Evolutionary conservation across 2,329 filamentous ascomycete genomes (phyloP).

Genomic region (Myriangium duriaei): DNA sequence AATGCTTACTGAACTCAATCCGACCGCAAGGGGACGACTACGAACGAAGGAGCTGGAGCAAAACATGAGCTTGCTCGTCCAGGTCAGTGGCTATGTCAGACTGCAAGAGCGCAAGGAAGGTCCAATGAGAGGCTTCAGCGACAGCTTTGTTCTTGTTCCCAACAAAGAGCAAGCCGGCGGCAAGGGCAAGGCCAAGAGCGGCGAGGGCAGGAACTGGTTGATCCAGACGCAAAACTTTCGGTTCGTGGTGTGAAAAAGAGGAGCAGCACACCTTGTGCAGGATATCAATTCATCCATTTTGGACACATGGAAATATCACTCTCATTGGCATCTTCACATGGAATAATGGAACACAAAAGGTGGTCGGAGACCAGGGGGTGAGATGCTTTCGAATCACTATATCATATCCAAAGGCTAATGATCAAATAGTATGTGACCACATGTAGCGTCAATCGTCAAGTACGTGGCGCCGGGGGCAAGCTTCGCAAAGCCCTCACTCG

Average conservation of each 20-base stretch:
- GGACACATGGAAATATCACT: too few species aligned
- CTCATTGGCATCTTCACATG: too few species aligned
- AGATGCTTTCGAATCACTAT: too few species aligned
- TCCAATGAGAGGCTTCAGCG: slow-evolving; percentile 59
- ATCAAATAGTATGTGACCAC: too few species aligned
- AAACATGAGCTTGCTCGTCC: slow-evolving; percentile 59
- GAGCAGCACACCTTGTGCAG: too few species aligned
- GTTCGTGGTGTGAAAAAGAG: slow-evolving; percentile 26
- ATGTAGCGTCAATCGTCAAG: too few species aligned
- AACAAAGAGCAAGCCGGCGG: slow-evolving; percentile 24
- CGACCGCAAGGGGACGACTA: slow-evolving; percentile 14
- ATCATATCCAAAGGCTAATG: too few species aligned
- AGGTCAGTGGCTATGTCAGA: slow-evolving; percentile 59
- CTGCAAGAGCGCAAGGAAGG: slow-evolving; percentile 49
- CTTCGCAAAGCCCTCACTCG: slow-evolving; percentile 44
- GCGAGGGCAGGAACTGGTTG: slow-evolving; percentile 25
- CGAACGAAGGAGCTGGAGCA: slow-evolving; percentile 32
- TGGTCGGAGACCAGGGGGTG: too few species aligned
- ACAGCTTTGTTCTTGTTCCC: slow-evolving; percentile 70
- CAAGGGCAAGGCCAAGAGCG: slow-evolving; percentile 20
- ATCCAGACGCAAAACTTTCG: slow-evolving; percentile 32
- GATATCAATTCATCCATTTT: too few species aligned
- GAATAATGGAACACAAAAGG: too few species aligned
- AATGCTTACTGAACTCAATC: slow-evolving; percentile 40
- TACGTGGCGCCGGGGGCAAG: background rate